A percentile compares a stretch with the other conserved stretches of the same genome.
These are phyloP conservation scores for Pseudogymnoascus sp. DNA, from an alignment of 2,329 filamentous ascomycete species.

Conservation along the genomic window DNA sequence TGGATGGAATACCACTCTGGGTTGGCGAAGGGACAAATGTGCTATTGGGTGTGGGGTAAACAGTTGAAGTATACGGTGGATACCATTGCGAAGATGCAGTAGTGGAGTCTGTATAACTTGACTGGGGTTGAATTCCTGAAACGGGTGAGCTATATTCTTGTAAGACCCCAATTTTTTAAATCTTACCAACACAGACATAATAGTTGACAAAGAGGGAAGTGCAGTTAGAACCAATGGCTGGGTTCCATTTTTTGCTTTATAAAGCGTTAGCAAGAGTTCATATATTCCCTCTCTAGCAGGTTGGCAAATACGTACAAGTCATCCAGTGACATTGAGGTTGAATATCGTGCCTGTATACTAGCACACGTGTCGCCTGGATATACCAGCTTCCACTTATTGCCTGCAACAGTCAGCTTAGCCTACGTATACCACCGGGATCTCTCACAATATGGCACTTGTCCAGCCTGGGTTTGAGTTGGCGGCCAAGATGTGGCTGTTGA, in stretches of 20 bases:
- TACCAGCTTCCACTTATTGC: conserved; percentile 6
- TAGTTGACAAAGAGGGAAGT: conserved; percentile 2
- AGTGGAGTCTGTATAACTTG: not conserved
- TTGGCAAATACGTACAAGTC: not conserved
- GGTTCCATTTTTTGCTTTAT: conserved; percentile 8
- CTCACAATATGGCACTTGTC: conserved; percentile 18
- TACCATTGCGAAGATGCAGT: conserved; percentile 5
- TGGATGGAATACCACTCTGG: not conserved
- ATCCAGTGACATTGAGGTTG: conserved; percentile 1
- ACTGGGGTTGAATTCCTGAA: not conserved
- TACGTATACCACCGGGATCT: not conserved
- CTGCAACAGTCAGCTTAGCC: not conserved
- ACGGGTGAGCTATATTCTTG: not conserved
- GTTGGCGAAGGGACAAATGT: conserved; percentile 6
- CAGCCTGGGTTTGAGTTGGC: conserved; percentile 18
- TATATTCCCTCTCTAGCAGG: not conserved
- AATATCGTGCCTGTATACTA: not conserved
- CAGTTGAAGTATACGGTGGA: not conserved
- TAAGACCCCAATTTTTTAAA: not conserved
- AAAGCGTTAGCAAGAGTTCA: not conserved
- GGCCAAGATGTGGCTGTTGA: conserved; percentile 15
- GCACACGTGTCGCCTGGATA: conserved; percentile 5
- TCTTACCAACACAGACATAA: conserved; percentile 9
- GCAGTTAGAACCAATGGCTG: conserved; percentile 4
- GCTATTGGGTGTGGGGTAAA: not conserved